phyloP scores from a whole-genome alignment of 768 basidiomycete species.

The Austroboletus festivus region DNA sequence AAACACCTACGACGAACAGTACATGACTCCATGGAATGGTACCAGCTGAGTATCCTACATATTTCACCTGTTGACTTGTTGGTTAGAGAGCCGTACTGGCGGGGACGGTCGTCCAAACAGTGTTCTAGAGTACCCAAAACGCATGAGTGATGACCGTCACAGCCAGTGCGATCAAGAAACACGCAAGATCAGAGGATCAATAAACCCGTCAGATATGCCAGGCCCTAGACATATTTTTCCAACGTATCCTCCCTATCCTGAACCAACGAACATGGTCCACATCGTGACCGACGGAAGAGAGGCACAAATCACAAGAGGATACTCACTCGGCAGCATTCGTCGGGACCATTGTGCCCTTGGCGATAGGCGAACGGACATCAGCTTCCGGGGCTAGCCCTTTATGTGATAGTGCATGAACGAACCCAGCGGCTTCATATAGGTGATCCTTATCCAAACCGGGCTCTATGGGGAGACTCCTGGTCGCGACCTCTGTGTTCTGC shows the following conservation, averaged over 20 bases:
- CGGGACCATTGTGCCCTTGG: conserved; percentile 23
- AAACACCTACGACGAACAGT: neutral
- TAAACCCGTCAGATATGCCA: conserved; percentile 4
- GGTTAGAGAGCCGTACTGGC: conserved; percentile 4
- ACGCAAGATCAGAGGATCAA: conserved; percentile 12
- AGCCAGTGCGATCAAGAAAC: conserved; percentile 14
- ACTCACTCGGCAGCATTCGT: conserved; percentile 21
- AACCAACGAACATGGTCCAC: conserved; percentile 8
- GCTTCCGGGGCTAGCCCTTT: conserved; percentile 8
- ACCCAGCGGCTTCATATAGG: conserved; percentile 7
- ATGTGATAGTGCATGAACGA: conserved; percentile 15
- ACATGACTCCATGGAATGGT: neutral
- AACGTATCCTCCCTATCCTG: conserved; percentile 10
- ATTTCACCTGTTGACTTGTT: conserved; percentile 4
- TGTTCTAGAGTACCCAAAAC: conserved; percentile 17
- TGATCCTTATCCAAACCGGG: conserved; percentile 1
- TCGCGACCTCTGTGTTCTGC: neutral
- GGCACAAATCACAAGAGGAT: neutral
- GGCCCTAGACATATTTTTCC: conserved; percentile 10
- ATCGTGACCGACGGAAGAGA: conserved; percentile 7
- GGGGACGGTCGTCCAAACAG: conserved; percentile 29
- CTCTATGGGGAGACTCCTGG: neutral
- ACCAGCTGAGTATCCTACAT: neutral
- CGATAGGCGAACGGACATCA: conserved; percentile 31
- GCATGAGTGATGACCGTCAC: conserved; percentile 19